Base-by-base conservation (phyloP, 495 filamentous ascomycete species). In the Penicillium silybi region DNA sequence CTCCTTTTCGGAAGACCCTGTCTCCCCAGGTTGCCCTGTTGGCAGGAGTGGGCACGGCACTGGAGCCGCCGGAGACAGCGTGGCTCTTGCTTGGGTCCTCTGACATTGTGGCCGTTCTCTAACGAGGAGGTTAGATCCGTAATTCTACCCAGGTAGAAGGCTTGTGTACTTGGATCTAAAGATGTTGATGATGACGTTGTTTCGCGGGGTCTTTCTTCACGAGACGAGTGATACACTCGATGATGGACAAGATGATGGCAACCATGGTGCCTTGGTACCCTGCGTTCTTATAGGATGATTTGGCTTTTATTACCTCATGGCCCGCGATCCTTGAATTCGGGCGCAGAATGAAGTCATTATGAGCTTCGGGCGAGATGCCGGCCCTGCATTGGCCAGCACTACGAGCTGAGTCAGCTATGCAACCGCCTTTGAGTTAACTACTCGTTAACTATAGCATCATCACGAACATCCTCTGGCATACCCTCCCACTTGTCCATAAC, bases 1-100 rank as follows among this genome's bases (percentile, higher is more conserved):
- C 66, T 26, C 64, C 60, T 42, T 61, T 61, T 18, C 27, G 20
- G 32, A 57, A 63, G 6, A 50, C 41, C 18, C 37, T 41, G 39
- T 65, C 62, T 3, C 65, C 67, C 56, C 53, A 54, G 55, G 45
- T 45, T 48, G 41, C n/a, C n/a, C 68, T 65, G 57, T 72, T 72
- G 17, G 70, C 70, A 11, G 69, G 64, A 0, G 68, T 70, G 8
- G 69, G 67, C 5, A 46, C 10, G 16, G 60, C 44, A 40, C 67
- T 55, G 38, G 62, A 48, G 27, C 69, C 69, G 44, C 69, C 67
- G 4, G 50, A 52, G 16, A 54, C 41, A 13, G 46, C 50, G 34
- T 55, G 58, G 40, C 56, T 65, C 26, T 35, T 10, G 38, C 32
- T 27, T 51, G 52, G n/a, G 11, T 52, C 32, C 26, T 51, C 29